Evolutionary conservation across 345 rosid genomes (phyloP), one percentile per base, ranked within the genome.

Genomic region (Aquilaria sinensis): DNA sequence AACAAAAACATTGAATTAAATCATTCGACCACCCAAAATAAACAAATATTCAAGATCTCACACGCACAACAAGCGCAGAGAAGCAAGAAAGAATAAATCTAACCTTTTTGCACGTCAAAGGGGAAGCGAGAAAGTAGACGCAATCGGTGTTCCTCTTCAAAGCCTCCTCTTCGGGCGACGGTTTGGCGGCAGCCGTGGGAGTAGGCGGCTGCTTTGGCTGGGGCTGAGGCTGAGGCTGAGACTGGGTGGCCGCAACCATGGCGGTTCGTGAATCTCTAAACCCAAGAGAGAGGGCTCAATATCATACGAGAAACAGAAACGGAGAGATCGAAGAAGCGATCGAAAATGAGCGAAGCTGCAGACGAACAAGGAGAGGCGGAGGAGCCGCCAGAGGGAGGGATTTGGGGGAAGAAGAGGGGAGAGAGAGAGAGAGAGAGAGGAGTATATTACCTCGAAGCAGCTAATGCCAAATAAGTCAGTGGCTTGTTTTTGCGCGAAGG

Each of bases 91-190:
- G 49, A 48, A 48, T 10, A 49, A 13, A 58, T 1, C 10, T n/a
- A 53, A 93, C 98, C 98, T 93, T 93, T 79, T 90, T 90, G 92
- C 98, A 93, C 72, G 97, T 90, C 69, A 88, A 75, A 76, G 98
- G 98, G 53, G 97, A 90, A 14, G 97, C 96, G 34, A 92, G 95
- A 65, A 92, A 92, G 76, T 90, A 90, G 73, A 93, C 96, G 67
- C 97, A 93, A 82, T 90, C 98, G 51, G 98, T 92, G 67, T 89
- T 89, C 76, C 92, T 74, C 72, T 92, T 92, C 74, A 89, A 75
- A 52, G 92, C 95, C 62, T 89, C 98, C 52, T 89, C 96, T 56
- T 81, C 96, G 33, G 85, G 74, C 4, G 83, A 67, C 1, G 83
- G 10, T 10, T 62, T 23, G 9, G 74, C 12, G 9, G 72, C 62